Base-by-base conservation (phyloP, 495 filamentous ascomycete species). In the Penicillium canariense region DNA sequence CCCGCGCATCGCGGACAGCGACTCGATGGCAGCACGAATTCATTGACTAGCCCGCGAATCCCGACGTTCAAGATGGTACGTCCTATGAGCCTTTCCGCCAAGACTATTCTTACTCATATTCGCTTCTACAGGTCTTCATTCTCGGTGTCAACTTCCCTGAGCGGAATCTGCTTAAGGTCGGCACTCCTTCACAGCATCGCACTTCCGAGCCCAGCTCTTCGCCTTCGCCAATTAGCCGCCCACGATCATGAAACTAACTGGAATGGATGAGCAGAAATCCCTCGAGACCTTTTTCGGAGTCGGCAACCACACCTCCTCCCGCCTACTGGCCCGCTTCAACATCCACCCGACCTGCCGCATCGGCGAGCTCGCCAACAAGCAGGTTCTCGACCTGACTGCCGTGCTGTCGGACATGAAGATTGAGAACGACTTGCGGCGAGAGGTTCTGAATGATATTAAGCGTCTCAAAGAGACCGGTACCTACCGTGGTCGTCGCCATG, bases 401-500 rank as follows among this genome's bases (percentile, higher is more conserved):
- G 88, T 91, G 62, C 77, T 98, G 34, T 89, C 92, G 6, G 85
- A 84, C 10, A 91, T 98, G 91, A 95, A 86, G 36, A 90, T 96
- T 55, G 95, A 97, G 69, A 96, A 89, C 62, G 92, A 98, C 59
- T 77, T 96, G 54, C 76, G 84, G 65, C 78, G 86, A 68, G 77
- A 89, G 48, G 60, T 96, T 35, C 72, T 83, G 59, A 90, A 96
- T 27, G 89, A 97, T 65, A 96, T 98, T 60, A 81, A 80, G 63
- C 80, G 94, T 30, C 65, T 98, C 68, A 86, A 87, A 66, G 92
- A 96, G 68, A 96, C 96, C 73, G 93, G 93, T 30, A 84, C 88
- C 11, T 96, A 96, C 71, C 77, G 95, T 32, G 94, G 94, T 49
- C 83, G 89, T 68, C 76, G 95, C 56, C 94, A 98, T 80, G 93